phyloP scores from a whole-genome alignment of 495 filamentous ascomycete genomes.

The Haplographium delicatum region DNA sequence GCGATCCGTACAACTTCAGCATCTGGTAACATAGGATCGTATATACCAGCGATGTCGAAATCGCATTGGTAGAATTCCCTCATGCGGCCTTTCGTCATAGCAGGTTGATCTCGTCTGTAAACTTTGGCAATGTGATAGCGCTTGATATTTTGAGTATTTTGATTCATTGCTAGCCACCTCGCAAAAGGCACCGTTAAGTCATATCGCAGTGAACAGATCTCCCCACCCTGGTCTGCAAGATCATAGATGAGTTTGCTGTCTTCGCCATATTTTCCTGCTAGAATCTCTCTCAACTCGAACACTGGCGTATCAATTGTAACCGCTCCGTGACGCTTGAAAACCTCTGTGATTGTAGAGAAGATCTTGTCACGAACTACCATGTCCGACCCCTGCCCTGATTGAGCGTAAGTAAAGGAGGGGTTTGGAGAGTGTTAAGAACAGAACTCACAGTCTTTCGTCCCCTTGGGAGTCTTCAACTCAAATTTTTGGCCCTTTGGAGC shows the following conservation, averaged over 20 bases:
- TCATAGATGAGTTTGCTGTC: constrained; percentile 90
- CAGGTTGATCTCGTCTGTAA: constrained; percentile 72
- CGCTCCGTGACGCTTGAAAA: constrained; percentile 87
- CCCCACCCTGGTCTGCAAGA: constrained; percentile 78
- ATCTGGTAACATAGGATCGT: constrained; percentile 93
- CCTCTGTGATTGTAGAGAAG: constrained; percentile 72
- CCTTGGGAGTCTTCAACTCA: constrained; percentile 45
- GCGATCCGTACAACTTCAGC: constrained; percentile 86
- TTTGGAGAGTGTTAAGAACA: neutral
- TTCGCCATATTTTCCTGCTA: constrained; percentile 87
- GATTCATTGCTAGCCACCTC: constrained; percentile 82
- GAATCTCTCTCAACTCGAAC: constrained; percentile 72
- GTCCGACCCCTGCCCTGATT: constrained; percentile 58
- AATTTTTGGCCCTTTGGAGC: constrained; percentile 38
- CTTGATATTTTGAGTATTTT: constrained; percentile 68
- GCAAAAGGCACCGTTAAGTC: constrained; percentile 91
- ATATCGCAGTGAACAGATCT: constrained; percentile 80
- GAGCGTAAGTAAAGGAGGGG: neutral
- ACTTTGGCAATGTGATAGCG: constrained; percentile 89
- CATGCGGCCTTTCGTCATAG: constrained; percentile 85
- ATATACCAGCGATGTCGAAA: constrained; percentile 88
- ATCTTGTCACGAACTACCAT: constrained; percentile 80
- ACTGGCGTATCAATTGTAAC: constrained; percentile 83
- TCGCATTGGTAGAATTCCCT: constrained; percentile 98
- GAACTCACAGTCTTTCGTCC: constrained; percentile 40